Conservation (phyloP, 169 alveolate species). For the Cryptosporidium andersoni region DNA sequence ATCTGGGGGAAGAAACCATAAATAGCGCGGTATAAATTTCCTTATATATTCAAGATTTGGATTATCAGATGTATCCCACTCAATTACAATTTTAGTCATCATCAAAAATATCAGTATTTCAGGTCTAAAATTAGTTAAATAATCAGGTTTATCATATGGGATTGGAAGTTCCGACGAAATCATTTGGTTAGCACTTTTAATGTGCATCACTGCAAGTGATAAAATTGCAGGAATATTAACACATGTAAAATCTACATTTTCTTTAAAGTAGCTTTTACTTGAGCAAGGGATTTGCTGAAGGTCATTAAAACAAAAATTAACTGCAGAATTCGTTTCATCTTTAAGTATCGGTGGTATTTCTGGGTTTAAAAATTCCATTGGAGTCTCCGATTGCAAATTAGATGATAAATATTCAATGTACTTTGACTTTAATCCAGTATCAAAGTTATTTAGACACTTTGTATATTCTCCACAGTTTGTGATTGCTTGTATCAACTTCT, state of each 20-base stretch:
- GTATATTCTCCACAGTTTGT: background rate
- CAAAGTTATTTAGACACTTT: constrained; percentile 32
- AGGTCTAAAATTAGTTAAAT: constrained; percentile 48
- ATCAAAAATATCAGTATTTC: constrained; percentile 50
- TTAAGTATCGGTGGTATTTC: background rate
- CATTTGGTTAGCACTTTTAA: constrained; percentile 8
- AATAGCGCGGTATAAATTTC: constrained; percentile 33
- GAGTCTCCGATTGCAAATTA: constrained; percentile 42
- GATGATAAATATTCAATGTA: no score
- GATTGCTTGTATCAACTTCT: background rate
- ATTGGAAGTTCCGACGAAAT: constrained; percentile 38
- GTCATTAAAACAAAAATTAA: background rate
- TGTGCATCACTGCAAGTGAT: constrained; percentile 45
- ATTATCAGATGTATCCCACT: constrained; percentile 31
- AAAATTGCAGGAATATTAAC: constrained; percentile 43
- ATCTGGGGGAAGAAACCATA: constrained; percentile 55
- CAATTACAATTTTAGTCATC: constrained; percentile 50
- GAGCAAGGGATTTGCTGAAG: constrained; percentile 3
- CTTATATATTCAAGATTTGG: constrained; percentile 31
- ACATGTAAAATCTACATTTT: constrained; percentile 35
- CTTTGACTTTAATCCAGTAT: constrained; percentile 9
- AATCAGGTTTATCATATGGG: constrained; percentile 46
- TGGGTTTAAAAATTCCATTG: constrained; percentile 1
- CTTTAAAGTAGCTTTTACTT: constrained; percentile 41
- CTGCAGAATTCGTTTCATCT: constrained; percentile 5